Evolutionary conservation across 352 stramenopile genomes (phyloP), one percentile per base, ranked within the genome.

Genomic region (Phytophthora fragariae): DNA sequence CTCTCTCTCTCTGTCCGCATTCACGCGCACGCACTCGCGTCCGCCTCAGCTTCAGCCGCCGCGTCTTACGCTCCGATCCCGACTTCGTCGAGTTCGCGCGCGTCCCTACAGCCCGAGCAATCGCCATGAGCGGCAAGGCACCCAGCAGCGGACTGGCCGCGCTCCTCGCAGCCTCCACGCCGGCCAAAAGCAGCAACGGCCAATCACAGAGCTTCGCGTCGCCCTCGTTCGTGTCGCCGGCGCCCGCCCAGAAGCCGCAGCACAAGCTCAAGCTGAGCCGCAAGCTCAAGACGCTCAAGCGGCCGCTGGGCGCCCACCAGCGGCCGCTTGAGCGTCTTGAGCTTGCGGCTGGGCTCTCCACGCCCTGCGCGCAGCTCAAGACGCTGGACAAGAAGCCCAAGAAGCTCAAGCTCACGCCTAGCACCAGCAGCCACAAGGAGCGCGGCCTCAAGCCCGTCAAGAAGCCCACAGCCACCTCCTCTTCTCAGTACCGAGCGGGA

Each of bases 211-310:
- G 37, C 33, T 80, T 83, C 24, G 11, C 66, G 14, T 77, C 77
- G 47, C 70, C 76, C 6, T 84, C 79, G 8, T 88, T 90, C 62
- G 49, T 88, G 61, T 90, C 82, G 0, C 82, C 82, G 21, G 56
- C 55, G n/a, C 70, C 80, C 1, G 29, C 54, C 11, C 72, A 73
- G 14, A 79, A 81, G 31, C 56, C 67, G n/a, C 67, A 75, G 5
- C 65, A 69, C 59, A 77, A 77, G 35, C 72, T 79, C 62, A 86
- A 79, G 31, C 62, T 89, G 2, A 83, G 79, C 41, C 80, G 76
- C 37, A 86, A 86, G 71, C 39, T 76, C 24, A 85, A 84, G 70
- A 60, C 76, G 24, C 53, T 73, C 2, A 84, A 86, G 70, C 66
- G 73, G 27, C 71, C 69, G 19, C 67, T 85, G n/a, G 75, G 79